A percentile compares a stretch with the other conserved stretches of the same genome.
Evolutionary conservation across 2,329 filamentous ascomycete species (phyloP).

Genomic region (Rhynchosporium agropyri): DNA sequence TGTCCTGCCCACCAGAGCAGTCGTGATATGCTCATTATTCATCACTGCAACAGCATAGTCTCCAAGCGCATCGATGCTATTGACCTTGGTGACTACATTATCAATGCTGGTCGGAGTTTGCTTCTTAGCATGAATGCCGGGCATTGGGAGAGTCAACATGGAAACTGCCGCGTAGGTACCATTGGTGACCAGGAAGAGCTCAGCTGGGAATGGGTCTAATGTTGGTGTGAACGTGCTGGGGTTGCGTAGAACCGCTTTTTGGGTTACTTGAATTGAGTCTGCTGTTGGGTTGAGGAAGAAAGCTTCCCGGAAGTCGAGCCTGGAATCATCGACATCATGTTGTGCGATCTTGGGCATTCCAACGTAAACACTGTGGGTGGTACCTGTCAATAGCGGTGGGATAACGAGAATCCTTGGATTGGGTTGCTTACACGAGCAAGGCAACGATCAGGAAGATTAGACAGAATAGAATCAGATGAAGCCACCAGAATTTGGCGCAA

Average conservation of each 20-base stretch:
- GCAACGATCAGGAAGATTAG: constrained; percentile 55
- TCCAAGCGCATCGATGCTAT: constrained; percentile 49
- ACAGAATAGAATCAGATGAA: constrained; percentile 53
- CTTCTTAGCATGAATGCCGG: constrained; percentile 39
- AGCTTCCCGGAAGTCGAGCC: constrained; percentile 53
- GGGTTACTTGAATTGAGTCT: constrained; percentile 51
- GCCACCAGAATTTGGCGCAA: constrained; percentile 54
- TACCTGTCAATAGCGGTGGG: neutral
- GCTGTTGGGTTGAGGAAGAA: constrained; percentile 53
- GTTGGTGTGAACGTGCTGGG: constrained; percentile 55
- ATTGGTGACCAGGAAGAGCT: constrained; percentile 49
- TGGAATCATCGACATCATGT: constrained; percentile 53
- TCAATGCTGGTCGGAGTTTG: constrained; percentile 47
- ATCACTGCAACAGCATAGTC: constrained; percentile 54
- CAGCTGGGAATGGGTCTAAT: constrained; percentile 56
- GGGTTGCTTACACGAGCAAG: constrained; percentile 55
- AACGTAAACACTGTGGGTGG: constrained; percentile 53
- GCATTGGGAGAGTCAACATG: constrained; percentile 39
- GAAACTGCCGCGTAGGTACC: constrained; percentile 38
- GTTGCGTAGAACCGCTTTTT: constrained; percentile 51
- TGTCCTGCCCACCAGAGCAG: constrained; percentile 55
- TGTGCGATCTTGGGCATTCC: constrained; percentile 62
- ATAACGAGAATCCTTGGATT: neutral
- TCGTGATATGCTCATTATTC: constrained; percentile 50
- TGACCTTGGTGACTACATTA: constrained; percentile 49